These are phyloP conservation scores for Chytriomyces hyalinus DNA, from an alignment of 192 early-diverging fungal species.

Conservation along the genomic window DNA sequence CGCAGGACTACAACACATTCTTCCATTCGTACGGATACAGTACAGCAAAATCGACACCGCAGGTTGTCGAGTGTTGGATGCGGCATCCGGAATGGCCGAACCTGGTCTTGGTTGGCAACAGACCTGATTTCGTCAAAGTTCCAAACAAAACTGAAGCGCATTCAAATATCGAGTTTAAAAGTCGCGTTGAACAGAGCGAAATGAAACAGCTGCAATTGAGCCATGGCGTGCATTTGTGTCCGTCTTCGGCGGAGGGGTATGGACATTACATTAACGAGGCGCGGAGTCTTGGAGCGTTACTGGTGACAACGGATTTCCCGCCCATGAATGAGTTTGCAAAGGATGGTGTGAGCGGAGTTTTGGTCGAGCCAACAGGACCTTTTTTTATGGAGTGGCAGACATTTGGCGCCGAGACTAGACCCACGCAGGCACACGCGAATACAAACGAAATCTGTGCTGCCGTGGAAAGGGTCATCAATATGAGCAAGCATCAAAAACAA, in stretches of 20 bases:
- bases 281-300: constrained; percentile 12
- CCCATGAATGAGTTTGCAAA: constrained; percentile 35
- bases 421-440: neutral
- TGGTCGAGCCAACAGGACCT: constrained; percentile 3
- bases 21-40: constrained; percentile 24
- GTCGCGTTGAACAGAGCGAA: neutral
- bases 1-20: constrained; percentile 21
- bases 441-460: neutral
- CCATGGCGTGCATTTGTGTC: constrained; percentile 12
- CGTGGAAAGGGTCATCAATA: constrained; percentile 1
- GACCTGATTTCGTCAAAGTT: neutral
- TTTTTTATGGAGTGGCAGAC: neutral
- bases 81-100: constrained; percentile 28
- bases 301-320: constrained; percentile 27
- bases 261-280: constrained; percentile 33
- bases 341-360: constrained; percentile 19
- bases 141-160: neutral
- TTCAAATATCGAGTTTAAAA: constrained; percentile 1
- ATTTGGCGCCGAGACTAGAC: neutral
- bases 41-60: neutral
- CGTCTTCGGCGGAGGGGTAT: constrained; percentile 3
- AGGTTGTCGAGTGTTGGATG: constrained; percentile 20
- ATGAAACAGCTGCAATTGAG: neutral
- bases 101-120: constrained; percentile 18
- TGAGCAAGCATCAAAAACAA: neutral